Evolutionary conservation across 768 basidiomycete genomes (phyloP), one percentile per base, ranked within the genome.

Genomic region (Mycena rosella): DNA sequence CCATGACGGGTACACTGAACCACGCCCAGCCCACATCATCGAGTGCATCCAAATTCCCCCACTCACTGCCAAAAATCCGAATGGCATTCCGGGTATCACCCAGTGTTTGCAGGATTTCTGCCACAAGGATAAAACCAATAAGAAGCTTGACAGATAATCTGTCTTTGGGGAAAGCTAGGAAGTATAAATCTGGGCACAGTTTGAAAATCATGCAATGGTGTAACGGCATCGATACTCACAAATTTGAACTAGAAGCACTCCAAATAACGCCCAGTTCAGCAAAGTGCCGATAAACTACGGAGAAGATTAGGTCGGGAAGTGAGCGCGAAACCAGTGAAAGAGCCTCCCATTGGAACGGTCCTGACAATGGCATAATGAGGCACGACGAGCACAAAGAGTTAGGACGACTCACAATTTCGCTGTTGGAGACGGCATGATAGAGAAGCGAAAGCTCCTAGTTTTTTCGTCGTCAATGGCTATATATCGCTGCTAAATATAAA

Each of bases 201-300:
- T n/a, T n/a, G n/a, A n/a, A n/a, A n/a, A n/a, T n/a, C n/a, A n/a
- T n/a, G n/a, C n/a, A n/a, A n/a, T n/a, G n/a, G n/a, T n/a, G n/a
- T n/a, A n/a, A n/a, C n/a, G n/a, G n/a, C n/a, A n/a, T n/a, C n/a
- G n/a, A n/a, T 27, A 67, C 66, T 24, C 45, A 65, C 68, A 69
- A 26, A 57, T 44, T 55, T 70, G 69, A 0, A 63, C 60, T 10
- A 62, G 22, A 44, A 70, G 69, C 5, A 27, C 40, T 9, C 65
- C 65, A 45, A 70, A 67, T 20, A 70, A 60, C 5, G 10, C 32
- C 64, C 64, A 63, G 60, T 70, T 70, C 36, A 67, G 11, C 24
- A 67, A 20, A 17, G 56, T 57, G 32, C 69, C 69, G 18, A 70
- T 53, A 52, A 70, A 60, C 69, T 63, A 14, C n/a, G n/a, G n/a